Evolutionary conservation across 345 rosid species (phyloP).

Genomic region (Ailanthus altissimus): DNA sequence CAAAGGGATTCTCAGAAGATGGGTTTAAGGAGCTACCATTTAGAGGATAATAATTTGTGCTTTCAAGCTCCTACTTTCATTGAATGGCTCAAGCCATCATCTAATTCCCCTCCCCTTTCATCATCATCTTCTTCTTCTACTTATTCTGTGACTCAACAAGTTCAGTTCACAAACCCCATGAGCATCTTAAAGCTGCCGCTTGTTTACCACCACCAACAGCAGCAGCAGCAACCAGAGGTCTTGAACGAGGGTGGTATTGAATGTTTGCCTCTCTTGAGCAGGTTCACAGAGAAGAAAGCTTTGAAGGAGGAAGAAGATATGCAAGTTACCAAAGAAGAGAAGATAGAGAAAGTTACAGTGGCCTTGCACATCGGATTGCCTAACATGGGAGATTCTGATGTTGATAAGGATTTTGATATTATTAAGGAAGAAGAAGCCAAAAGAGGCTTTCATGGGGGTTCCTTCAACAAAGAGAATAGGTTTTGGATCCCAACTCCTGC

Average conservation of each 20-base stretch:
- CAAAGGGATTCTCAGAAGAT: conserved; percentile 29
- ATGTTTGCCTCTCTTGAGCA: conserved; percentile 66
- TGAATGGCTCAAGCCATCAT: conserved; percentile 80
- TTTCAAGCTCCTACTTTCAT: conserved; percentile 59
- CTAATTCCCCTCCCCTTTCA: conserved; percentile 19
- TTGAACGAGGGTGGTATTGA: conserved; percentile 31
- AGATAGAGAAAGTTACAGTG: conserved; percentile 45
- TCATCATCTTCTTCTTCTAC: conserved; percentile 25
- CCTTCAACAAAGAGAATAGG: conserved; percentile 50
- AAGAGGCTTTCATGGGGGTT: conserved; percentile 32
- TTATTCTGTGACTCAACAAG: conserved; percentile 32
- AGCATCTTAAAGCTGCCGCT: conserved; percentile 25
- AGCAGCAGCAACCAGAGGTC: conserved; percentile 12
- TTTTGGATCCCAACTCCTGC: conserved; percentile 87
- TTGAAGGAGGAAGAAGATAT: conserved; percentile 41
- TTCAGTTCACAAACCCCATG: conserved; percentile 33
- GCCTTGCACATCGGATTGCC: conserved; percentile 77
- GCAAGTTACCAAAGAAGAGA: conserved; percentile 34
- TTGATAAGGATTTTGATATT: conserved; percentile 16
- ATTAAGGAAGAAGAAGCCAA: conserved; percentile 28
- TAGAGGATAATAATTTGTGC: conserved; percentile 32
- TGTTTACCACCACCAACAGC: conserved; percentile 19
- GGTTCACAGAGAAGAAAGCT: conserved; percentile 38
- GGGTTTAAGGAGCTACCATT: conserved; percentile 56
- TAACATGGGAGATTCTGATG: conserved; percentile 22